These are phyloP conservation scores for Sechiopsis laciniata DNA, from an alignment of 306 rosid species.

Conservation along the genomic window DNA sequence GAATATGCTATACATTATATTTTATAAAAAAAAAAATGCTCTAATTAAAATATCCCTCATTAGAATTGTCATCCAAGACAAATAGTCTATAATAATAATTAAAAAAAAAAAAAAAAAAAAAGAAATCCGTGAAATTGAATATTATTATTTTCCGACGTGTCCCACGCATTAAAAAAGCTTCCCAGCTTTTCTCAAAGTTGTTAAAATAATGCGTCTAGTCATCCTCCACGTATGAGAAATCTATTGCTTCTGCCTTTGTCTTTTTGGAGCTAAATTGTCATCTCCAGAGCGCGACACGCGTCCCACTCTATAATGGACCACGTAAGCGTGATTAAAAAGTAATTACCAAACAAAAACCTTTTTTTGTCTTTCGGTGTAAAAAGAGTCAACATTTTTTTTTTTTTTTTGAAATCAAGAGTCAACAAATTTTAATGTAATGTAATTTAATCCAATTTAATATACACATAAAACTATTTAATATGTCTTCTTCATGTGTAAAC, in stretches of 20 bases:
- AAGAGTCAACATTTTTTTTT: no score
- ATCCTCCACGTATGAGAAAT: conserved; percentile 15
- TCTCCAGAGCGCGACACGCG: conserved; percentile 1
- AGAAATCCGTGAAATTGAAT: background rate
- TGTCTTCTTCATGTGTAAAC: conserved; percentile 23
- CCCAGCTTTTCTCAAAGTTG: background rate
- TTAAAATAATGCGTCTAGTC: conserved; percentile 11
- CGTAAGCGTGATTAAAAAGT: conserved; percentile 14
- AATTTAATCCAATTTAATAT: background rate
- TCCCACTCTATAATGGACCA: conserved; percentile 9
- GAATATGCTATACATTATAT: no score
- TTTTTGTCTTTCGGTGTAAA: background rate
- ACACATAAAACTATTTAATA: conserved; percentile 5
- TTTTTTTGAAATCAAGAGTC: background rate
- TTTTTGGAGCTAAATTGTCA: background rate
- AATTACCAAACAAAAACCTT: background rate
- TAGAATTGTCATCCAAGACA: no score
- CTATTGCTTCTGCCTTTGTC: conserved; percentile 13
- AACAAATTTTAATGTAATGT: background rate
- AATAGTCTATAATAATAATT: no score
- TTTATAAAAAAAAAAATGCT: no score
- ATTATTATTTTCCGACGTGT: conserved; percentile 10
- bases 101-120: no score
- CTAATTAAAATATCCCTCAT: no score
- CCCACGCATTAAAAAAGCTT: conserved; percentile 12